These are phyloP conservation scores for Candida nanaspora DNA, from an alignment of 805 yeast species.

Conservation along the genomic window DNA sequence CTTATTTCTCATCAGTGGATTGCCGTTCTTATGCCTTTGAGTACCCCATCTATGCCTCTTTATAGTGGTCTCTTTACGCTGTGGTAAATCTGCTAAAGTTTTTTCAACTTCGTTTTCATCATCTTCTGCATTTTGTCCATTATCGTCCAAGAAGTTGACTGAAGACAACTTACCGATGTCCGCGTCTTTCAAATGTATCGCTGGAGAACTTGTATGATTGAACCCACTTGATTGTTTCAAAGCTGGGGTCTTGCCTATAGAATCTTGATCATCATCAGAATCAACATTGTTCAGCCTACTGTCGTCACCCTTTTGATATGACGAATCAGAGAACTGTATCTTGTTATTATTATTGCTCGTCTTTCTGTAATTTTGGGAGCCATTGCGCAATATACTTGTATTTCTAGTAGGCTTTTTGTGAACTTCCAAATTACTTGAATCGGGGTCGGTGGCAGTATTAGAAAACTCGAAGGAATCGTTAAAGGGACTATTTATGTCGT, in stretches of 20 bases:
- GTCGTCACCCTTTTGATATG: constrained; percentile 1
- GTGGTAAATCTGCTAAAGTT: constrained; percentile 12
- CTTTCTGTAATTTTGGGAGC: neutral
- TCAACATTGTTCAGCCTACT: neutral
- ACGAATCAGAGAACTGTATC: constrained; percentile 3
- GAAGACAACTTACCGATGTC: constrained; percentile 13
- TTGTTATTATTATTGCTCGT: neutral
- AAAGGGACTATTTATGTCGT: constrained; percentile 2
- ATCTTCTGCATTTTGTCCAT: constrained; percentile 9
- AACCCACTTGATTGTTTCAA: constrained; percentile 5
- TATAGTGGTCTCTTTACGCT: constrained; percentile 45
- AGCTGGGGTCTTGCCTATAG: constrained; percentile 18
- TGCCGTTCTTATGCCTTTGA: constrained; percentile 65
- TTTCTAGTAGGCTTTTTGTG: neutral
- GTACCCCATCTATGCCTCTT: constrained; percentile 90
- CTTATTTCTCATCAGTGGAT: constrained; percentile 55
- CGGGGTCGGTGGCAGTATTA: neutral
- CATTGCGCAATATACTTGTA: neutral
- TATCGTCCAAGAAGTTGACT: constrained; percentile 5
- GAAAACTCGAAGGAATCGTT: constrained; percentile 7
- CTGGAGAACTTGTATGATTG: constrained; percentile 8
- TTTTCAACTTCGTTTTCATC: constrained; percentile 16
- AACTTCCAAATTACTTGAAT: neutral
- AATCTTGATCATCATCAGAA: constrained; percentile 9
- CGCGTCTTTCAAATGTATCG: constrained; percentile 12